Evolutionary conservation across 2,329 filamentous ascomycete species (phyloP), one percentile per base, ranked within the genome.

Genomic region (Phialemonium atrogriseum): DNA sequence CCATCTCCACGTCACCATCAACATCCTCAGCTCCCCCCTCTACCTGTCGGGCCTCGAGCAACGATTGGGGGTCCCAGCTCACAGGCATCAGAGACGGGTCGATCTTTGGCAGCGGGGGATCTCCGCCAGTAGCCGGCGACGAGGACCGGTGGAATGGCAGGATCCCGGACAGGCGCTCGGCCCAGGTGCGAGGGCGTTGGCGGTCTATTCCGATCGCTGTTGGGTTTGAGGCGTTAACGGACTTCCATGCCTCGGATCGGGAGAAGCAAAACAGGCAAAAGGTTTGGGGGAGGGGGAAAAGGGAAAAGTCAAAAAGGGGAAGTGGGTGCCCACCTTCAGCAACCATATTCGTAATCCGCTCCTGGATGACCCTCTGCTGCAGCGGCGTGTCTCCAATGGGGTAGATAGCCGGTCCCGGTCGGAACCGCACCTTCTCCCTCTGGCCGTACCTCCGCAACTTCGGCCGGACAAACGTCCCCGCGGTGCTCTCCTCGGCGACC

Each of bases 321-420:
- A n/a, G n/a, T n/a, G n/a, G n/a, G n/a, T n/a, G n/a, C n/a, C n/a
- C n/a, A 49, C 46, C 41, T 11, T 21, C 18, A 8, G 40, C 39
- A 11, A 48, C 42, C 24, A 35, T 37, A 3, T 38, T 31, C 7
- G 40, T 45, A 15, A 52, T 33, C 2, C 38, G 20, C 5, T 40
- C 34, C 34, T 44, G 31, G 5, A 56, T 24, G 17, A 30, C 35
- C 41, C 44, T 42, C 32, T 51, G 44, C 45, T 63, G 56, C 34
- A 51, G 38, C 18, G 49, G 42, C 10, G 59, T 60, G 19, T 64
- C 61, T 4, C 58, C 60, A 31, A 55, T 48, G 4, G 49, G 49
- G 37, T 53, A 62, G 8, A 48, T 18, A 7, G 52, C 51, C 25
- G 53, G 53, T 0, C 58, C 57, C 1, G 39, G 37, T 4, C 48